Percentiles rank a stretch among this genome's conserved stretches.
Conservation (phyloP, 768 basidiomycete genomes). For the Boletus rubescentipes region DNA sequence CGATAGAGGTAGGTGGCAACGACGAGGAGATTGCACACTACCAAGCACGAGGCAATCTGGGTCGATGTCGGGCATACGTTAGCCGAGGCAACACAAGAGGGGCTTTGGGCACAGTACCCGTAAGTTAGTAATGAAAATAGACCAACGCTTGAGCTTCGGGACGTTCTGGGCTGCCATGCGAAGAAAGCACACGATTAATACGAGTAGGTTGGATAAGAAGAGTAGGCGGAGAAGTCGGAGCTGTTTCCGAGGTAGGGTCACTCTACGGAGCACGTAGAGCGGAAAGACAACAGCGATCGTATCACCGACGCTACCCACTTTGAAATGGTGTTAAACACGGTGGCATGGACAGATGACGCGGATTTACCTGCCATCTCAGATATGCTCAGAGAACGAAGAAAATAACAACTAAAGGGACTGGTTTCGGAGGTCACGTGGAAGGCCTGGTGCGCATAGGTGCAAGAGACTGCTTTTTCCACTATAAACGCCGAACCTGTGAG, state of each 20-base stretch:
- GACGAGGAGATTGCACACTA: constrained; percentile 25
- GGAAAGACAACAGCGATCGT: background rate
- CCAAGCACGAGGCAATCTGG: constrained; percentile 17
- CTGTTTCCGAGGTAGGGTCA: background rate
- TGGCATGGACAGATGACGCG: background rate
- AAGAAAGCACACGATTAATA: background rate
- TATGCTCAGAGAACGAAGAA: background rate
- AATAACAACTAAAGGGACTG: background rate
- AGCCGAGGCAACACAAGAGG: background rate
- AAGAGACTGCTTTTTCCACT: constrained; percentile 5
- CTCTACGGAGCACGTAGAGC: constrained; percentile 6
- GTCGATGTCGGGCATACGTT: no score
- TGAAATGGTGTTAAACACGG: background rate
- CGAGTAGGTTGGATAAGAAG: constrained; percentile 2
- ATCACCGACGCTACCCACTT: constrained; percentile 3
- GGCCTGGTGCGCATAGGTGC: background rate
- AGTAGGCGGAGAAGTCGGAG: constrained; percentile 12
- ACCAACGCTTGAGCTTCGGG: background rate
- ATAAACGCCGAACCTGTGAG: constrained; percentile 3
- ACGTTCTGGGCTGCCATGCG: background rate
- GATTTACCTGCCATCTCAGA: constrained; percentile 7
- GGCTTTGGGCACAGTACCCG: constrained; percentile 5
- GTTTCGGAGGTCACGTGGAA: background rate
- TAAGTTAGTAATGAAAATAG: background rate
- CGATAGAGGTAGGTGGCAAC: constrained; percentile 28